Conservation (phyloP, 2,329 filamentous ascomycete genomes). For the Thelonectria discophora region DNA sequence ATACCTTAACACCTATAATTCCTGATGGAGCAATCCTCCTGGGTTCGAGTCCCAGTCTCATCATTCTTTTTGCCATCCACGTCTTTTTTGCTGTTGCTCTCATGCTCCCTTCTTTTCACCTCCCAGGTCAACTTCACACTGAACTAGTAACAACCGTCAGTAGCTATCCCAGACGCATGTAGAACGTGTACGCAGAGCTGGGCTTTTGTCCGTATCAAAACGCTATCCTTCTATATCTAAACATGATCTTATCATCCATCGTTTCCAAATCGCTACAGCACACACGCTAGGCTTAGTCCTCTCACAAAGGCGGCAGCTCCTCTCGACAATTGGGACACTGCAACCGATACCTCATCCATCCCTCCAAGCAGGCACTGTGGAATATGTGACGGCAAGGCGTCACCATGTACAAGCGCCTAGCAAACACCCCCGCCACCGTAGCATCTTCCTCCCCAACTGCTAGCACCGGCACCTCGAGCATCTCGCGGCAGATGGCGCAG, state of each 20-base stretch:
- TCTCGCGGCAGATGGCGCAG: slow-evolving; percentile 94
- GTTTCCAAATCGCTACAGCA: neutral
- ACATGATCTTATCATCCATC: neutral
- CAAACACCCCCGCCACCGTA: slow-evolving; percentile 74
- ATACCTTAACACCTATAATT: too few species aligned
- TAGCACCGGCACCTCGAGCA: slow-evolving; percentile 87
- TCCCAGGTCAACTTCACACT: too few species aligned
- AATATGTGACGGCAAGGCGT: slow-evolving; percentile 97
- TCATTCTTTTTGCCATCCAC: too few species aligned
- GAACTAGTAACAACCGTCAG: too few species aligned
- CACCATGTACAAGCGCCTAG: slow-evolving; percentile 90
- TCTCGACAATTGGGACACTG: slow-evolving; percentile 97
- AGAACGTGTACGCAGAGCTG: neutral
- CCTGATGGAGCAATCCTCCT: too few species aligned
- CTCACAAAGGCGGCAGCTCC: slow-evolving; percentile 80
- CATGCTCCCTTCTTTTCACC: too few species aligned
- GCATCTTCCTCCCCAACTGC: slow-evolving; percentile 63
- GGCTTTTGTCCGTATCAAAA: neutral
- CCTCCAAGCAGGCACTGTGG: slow-evolving; percentile 89
- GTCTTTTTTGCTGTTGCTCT: neutral
- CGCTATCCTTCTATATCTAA: neutral
- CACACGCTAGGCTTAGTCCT: neutral
- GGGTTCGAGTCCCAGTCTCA: neutral
- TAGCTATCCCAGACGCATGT: too few species aligned
- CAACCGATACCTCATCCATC: slow-evolving; percentile 92